Evolutionary conservation across 2,329 filamentous ascomycete genomes (phyloP).

Genomic region (Ophiosphaerella narmari): DNA sequence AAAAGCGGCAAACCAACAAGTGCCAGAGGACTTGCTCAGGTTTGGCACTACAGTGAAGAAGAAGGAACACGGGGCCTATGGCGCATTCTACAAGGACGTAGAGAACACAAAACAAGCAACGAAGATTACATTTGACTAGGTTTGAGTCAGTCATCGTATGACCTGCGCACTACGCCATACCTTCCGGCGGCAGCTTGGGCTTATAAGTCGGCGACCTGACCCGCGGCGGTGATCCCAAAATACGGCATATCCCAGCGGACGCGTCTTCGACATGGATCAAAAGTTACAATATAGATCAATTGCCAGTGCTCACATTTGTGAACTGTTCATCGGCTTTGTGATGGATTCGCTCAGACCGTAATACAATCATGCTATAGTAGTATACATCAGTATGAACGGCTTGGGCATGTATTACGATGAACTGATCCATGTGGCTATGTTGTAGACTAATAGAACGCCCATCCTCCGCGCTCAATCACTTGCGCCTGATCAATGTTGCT

Average conservation of each 20-base stretch:
- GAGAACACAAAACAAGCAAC: constrained; percentile 81
- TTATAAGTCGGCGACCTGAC: constrained; percentile 25
- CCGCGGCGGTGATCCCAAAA: constrained; percentile 16
- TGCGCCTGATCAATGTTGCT: not conserved
- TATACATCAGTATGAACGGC: no score
- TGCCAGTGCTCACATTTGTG: not conserved
- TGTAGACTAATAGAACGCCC: not conserved
- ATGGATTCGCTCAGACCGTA: no score
- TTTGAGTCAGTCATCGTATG: constrained; percentile 1
- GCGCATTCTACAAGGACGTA: constrained; percentile 92
- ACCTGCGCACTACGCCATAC: constrained; percentile 2
- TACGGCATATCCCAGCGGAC: constrained; percentile 23
- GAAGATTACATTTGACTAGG: constrained; percentile 84
- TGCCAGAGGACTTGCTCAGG: constrained; percentile 89
- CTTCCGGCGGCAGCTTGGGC: not conserved
- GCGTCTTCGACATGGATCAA: constrained; percentile 28
- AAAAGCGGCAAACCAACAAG: constrained; percentile 86
- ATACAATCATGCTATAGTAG: no score
- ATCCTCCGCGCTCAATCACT: not conserved
- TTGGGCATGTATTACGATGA: not conserved
- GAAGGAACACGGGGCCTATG: constrained; percentile 94
- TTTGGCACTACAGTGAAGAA: constrained; percentile 99
- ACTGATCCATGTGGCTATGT: not conserved
- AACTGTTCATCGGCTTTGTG: not conserved
- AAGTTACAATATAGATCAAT: constrained; percentile 12